These are phyloP conservation scores for Pilaira anomala DNA, from an alignment of 192 early-diverging fungal species.

Conservation along the genomic window DNA sequence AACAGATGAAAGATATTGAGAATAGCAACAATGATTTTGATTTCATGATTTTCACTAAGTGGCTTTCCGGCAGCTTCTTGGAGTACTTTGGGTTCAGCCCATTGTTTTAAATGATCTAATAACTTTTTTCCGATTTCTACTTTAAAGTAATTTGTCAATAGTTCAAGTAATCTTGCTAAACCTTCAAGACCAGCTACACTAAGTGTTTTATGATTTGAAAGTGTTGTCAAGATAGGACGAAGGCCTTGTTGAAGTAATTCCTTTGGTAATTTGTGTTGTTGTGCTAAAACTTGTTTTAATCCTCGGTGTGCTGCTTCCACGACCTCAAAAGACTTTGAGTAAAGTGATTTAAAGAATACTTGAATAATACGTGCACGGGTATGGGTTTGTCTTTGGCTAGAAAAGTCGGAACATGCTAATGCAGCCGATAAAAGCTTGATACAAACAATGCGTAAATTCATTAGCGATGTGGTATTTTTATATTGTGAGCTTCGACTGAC, in stretches of 20 bases:
- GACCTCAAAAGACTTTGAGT: constrained; percentile 90
- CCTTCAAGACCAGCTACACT: constrained; percentile 93
- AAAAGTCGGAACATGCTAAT: constrained; percentile 86
- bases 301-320: constrained; percentile 94
- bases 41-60: constrained; percentile 85
- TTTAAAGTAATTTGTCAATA: constrained; percentile 98
- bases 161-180: constrained; percentile 85
- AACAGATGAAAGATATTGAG: constrained; percentile 91
- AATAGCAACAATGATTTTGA: constrained; percentile 93
- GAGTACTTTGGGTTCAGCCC: constrained; percentile 85
- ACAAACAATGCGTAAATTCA: constrained; percentile 91
- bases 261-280: constrained; percentile 88
- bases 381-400: constrained; percentile 63
- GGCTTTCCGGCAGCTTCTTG: constrained; percentile 78
- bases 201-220: constrained; percentile 92
- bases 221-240: constrained; percentile 90
- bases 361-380: constrained; percentile 89
- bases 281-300: constrained; percentile 71
- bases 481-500: constrained; percentile 78
- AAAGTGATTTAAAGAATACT: constrained; percentile 99
- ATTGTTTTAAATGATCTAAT: constrained; percentile 93
- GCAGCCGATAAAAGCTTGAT: constrained; percentile 93
- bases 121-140: constrained; percentile 97
- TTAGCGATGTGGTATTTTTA: constrained; percentile 77
- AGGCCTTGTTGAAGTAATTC: constrained; percentile 93